A percentile compares a stretch with the other conserved stretches of the same genome.
Evolutionary conservation across 1,139 yeast species (phyloP).

Genomic region (Zhuliangozyma parablackwelliae): DNA sequence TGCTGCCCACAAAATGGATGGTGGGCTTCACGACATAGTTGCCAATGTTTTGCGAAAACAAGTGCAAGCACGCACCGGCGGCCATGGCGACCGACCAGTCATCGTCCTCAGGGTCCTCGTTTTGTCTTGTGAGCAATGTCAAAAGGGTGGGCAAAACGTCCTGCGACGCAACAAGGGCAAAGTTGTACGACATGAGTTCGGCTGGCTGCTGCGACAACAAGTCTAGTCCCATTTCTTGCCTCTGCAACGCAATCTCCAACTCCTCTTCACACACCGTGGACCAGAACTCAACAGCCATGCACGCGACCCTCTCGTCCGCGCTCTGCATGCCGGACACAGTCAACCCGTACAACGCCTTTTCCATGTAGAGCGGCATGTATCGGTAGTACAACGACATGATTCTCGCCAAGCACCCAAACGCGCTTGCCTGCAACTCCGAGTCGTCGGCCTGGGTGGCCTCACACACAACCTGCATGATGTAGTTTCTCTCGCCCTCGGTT

Average conservation of each 20-base stretch:
- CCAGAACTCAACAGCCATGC: constrained; percentile 99
- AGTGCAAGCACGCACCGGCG: constrained; percentile 93
- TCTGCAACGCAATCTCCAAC: constrained; percentile 67
- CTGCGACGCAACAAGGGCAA: constrained; percentile 77
- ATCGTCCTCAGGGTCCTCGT: constrained; percentile 89
- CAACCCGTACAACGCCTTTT: constrained; percentile 86
- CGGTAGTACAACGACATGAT: constrained; percentile 87
- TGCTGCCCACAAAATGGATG: constrained; percentile 73
- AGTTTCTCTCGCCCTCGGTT: constrained; percentile 91
- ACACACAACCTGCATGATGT: constrained; percentile 97
- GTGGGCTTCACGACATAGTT: constrained; percentile 83
- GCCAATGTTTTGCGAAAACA: constrained; percentile 88
- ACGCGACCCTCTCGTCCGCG: constrained; percentile 79
- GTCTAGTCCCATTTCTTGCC: constrained; percentile 49
- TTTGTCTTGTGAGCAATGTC: constrained; percentile 76
- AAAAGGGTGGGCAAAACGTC: constrained; percentile 88
- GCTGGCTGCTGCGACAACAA: constrained; percentile 17
- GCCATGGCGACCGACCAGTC: constrained; percentile 99
- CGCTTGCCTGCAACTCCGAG: constrained; percentile 82
- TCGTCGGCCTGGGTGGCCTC: constrained; percentile 93
- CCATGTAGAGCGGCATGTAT: constrained; percentile 94
- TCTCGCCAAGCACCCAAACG: constrained; percentile 91
- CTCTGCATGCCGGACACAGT: constrained; percentile 93
- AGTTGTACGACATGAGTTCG: constrained; percentile 53
- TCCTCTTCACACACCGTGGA: constrained; percentile 97